Evolutionary conservation across 805 yeast species (phyloP), one percentile per base, ranked within the genome.

Genomic region (Peterozyma toletana): DNA sequence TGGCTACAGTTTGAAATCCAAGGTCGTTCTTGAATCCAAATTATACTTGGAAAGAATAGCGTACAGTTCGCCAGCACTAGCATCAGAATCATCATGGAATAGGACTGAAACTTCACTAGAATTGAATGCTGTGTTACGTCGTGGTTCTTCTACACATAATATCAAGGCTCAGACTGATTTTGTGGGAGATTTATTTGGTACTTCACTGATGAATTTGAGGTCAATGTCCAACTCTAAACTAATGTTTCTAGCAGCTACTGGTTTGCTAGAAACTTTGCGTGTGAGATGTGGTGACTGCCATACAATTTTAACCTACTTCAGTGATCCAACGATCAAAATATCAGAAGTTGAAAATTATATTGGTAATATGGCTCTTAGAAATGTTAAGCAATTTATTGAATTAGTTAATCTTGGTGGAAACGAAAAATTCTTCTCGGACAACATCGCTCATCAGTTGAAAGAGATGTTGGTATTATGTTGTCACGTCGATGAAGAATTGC

Each of bases 41-140:
- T 52, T 52, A 0, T 76, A 77, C 27, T 68, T 91, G 36, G 69
- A 74, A 52, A 67, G 80, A 43, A 84, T 93, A 51, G 98, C 99
- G 1, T 77, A 83, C 58, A 85, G 76, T 56, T 75, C 97, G 5
- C 96, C 96, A 2, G 88, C 96, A 2, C 70, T 89, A 41, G 95
- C 95, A 0, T 81, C 93, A 2, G 95, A 86, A 53, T 67, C 73
- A 14, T 80, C 90, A 3, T 78, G 89, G 63, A 80, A 83, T 56
- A 80, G 89, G 55, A 83, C 91, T 11, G 99, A 93, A 58, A 87
- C 95, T 15, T 87, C 96, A 2, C 71, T 93, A 49, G 97, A 93
- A 55, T 73, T 93, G 68, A 93, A 93, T 57, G 83, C 96, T 1
- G 88, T 93, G 29, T 70, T 93, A 42, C 77, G 95, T 57, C 75